Evolutionary conservation across 495 filamentous ascomycete genomes (phyloP), one percentile per base, ranked within the genome.

Genomic region (Podospora conica): DNA sequence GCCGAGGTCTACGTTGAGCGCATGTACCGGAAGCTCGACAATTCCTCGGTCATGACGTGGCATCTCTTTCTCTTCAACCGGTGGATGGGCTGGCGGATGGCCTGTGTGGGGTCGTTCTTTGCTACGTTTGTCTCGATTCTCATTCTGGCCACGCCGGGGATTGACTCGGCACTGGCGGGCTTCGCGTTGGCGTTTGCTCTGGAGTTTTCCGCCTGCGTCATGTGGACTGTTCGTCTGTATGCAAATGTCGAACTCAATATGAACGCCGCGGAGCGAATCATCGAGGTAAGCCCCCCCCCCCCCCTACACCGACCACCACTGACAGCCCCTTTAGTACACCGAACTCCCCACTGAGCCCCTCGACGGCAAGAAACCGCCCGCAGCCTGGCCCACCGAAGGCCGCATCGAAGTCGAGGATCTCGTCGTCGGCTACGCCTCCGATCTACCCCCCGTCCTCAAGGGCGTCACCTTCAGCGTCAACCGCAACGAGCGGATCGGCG

Each of bases 241-340:
- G 82, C 87, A 4, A 86, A 85, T 63, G 71, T 88, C 0, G 91
- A 96, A 68, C 78, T 95, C 9, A 85, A 89, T 69, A 94, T 96
- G 90, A 96, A 95, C 66, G 86, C 90, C 21, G 87, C 88, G 0
- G 92, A 96, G 78, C 82, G 92, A 21, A 87, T 96, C 53, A 80
- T 93, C 7, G 92, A 96, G 72, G 73, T 75, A 59, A 28, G 72
- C 28, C 20, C 1, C 15, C 18, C 40, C 3, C 40, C 5, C 1
- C 40, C 9, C 9, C 15, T n/a, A 2, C 18, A 5, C 3, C 8
- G 8, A n/a, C 15, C 5, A 8, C 2, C 40, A n/a, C 40, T 48
- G 6, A 48, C 40, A 48, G 18, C 18, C 0, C 10, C 0, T 11
- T 10, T 21, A 75, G 74, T 96, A 94, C 71, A 85, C 88, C 0